A percentile compares a stretch with the other conserved stretches of the same genome.
Evolutionary conservation across 2,329 filamentous ascomycete species (phyloP).

Genomic region (Colletotrichum horii): DNA sequence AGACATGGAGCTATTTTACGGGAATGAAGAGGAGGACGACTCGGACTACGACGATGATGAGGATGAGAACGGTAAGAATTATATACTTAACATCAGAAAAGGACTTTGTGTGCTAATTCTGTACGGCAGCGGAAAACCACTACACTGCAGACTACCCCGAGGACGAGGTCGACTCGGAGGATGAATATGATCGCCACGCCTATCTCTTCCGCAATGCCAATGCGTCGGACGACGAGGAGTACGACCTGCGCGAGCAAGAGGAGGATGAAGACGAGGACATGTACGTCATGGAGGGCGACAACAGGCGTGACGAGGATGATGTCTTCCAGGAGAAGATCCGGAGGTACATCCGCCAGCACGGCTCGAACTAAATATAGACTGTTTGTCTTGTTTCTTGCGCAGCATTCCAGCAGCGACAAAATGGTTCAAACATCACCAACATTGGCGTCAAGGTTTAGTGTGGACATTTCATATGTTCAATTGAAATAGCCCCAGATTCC

Average conservation of each 20-base stretch:
- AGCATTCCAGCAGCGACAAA: background rate
- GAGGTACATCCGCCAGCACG: conserved; percentile 24
- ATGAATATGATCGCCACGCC: conserved; percentile 55
- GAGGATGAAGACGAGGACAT: conserved; percentile 38
- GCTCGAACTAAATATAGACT: background rate
- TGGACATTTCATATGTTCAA: background rate
- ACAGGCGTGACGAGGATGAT: conserved; percentile 32
- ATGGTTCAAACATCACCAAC: background rate
- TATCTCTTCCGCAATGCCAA: conserved; percentile 60
- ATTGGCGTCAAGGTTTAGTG: background rate
- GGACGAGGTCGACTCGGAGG: conserved; percentile 75
- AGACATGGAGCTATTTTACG: conserved; percentile 66
- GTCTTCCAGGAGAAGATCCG: conserved; percentile 27
- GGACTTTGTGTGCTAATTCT: background rate
- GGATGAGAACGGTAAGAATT: conserved; percentile 64
- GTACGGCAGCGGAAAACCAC: conserved; percentile 70
- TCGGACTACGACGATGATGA: conserved; percentile 70
- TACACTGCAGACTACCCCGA: conserved; percentile 83
- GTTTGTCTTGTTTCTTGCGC: background rate
- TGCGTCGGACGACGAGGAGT: conserved; percentile 62
- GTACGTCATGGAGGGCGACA: conserved; percentile 43
- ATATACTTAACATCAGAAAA: background rate
- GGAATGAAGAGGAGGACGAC: conserved; percentile 64
- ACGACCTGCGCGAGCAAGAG: conserved; percentile 44
- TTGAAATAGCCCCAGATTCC: background rate